Base-by-base conservation (phyloP, 2,329 filamentous ascomycete genomes). In the Curvularia sp. region DNA sequence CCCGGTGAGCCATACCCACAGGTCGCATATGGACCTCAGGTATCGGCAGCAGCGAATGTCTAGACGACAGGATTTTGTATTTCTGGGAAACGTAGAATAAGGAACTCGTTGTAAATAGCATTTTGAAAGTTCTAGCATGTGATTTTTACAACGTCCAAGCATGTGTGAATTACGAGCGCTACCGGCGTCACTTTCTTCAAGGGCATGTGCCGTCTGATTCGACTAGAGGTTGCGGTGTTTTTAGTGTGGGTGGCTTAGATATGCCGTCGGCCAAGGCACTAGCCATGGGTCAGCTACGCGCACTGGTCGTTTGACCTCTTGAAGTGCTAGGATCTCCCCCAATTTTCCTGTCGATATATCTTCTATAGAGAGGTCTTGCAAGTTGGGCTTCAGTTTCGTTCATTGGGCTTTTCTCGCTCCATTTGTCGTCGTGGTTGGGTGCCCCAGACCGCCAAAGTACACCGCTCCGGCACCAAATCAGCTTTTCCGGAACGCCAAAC, bases 1-100 rank as follows among this genome's bases (percentile, higher is more conserved):
- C 79, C 81, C 18, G 81, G 81, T 28, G 76, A 78, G 54, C 75
- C 75, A 30, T 60, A 78, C 49, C 69, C 79, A 41, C 79, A 80
- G 65, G 75, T 80, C 13, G 68, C 63, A 1, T 81, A 82, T 58
- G 80, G 80, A 22, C 72, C 74, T 30, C 63, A 65, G 47, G 57
- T 60, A 38, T 63, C 68, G 31, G 64, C 68, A 54, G 67, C 65
- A 53, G 68, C 68, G 44, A 68, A 67, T 57, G 58, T 71, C 54
- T 71, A 63, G 53, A 58, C 22, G 43, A 18, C 18, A 38, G 41
- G 41, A 28, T 38, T 58, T 57, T 60, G 57, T 30, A 58, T 58
- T 47, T 61, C 31, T 52, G 57, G 53, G 20, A 42, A 61, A 55
- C 47, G 49, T 58, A 63, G 60, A 66, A 56, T 51, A 57, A 58